Percentiles rank a stretch among this genome's conserved stretches.
Conservation (phyloP, 129 eudicot genomes). For the Ambrosia trifida region DNA sequence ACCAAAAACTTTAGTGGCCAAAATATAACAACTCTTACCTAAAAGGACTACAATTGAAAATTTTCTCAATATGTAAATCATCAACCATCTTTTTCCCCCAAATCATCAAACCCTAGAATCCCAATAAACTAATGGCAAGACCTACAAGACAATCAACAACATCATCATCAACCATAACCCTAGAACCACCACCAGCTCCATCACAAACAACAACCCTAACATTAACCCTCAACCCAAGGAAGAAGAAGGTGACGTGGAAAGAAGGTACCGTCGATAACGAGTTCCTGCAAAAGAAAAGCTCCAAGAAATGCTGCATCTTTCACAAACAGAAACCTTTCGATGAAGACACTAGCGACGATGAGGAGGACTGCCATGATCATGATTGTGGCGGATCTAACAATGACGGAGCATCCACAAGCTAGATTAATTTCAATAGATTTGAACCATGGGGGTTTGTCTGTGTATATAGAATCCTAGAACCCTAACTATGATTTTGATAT, state of each 20-base stretch:
- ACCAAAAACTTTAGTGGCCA: too few relatives aligned
- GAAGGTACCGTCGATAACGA: constrained; percentile 93
- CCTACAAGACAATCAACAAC: constrained; percentile 37
- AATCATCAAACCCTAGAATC: constrained; percentile 38
- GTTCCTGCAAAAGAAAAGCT: constrained; percentile 75
- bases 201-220: constrained; percentile 54
- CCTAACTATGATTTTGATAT: constrained; percentile 10
- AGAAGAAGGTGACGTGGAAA: constrained; percentile 95
- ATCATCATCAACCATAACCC: constrained; percentile 53
- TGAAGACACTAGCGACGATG: constrained; percentile 85
- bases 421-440: constrained; percentile 6
- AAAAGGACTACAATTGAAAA: not conserved
- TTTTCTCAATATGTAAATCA: not conserved
- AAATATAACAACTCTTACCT: too few relatives aligned
- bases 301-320: constrained; percentile 90
- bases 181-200: constrained; percentile 40
- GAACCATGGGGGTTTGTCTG: not conserved
- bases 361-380: constrained; percentile 32
- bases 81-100: constrained; percentile 21
- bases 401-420: constrained; percentile 40
- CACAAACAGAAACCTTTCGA: constrained; percentile 83
- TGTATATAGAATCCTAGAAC: constrained; percentile 4
- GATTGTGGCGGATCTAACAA: constrained; percentile 39
- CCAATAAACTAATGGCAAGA: constrained; percentile 44
- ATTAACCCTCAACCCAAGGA: constrained; percentile 70